Percentiles rank a stretch among this genome's conserved stretches.
Evolutionary conservation across 305 asterid species (phyloP).

Genomic region (Solanum hybrid): DNA sequence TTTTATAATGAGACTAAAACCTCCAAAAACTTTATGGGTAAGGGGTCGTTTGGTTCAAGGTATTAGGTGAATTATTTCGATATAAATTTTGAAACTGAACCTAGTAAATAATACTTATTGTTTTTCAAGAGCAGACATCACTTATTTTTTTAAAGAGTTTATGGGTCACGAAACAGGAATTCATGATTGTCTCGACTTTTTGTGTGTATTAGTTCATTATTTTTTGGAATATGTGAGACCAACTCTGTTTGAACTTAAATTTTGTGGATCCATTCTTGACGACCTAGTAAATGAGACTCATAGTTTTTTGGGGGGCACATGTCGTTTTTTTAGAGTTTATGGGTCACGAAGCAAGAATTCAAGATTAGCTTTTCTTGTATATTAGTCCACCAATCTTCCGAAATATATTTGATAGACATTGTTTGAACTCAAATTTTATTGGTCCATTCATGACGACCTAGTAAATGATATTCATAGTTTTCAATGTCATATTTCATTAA

Average conservation of each 20-base stretch:
- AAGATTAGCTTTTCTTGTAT: not conserved
- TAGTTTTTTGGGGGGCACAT: not conserved
- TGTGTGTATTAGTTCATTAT: no score
- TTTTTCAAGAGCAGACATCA: not conserved
- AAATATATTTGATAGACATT: not conserved
- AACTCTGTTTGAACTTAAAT: not conserved
- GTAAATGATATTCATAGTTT: not conserved
- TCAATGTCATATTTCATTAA: not conserved
- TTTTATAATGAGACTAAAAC: not conserved
- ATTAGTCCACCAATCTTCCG: not conserved
- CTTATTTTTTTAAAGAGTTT: not conserved
- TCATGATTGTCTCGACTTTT: not conserved
- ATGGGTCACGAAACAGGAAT: no score
- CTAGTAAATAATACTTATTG: not conserved
- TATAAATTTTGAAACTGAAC: not conserved
- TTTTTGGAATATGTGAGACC: no score
- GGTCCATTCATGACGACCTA: not conserved
- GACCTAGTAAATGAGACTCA: not conserved
- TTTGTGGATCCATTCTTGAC: not conserved
- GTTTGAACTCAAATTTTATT: not conserved
- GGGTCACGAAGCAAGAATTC: no score
- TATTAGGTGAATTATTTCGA: not conserved
- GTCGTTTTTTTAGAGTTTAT: not conserved
- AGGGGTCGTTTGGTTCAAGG: not conserved
- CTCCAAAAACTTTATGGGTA: not conserved